Evolutionary conservation across 179 eudicot species (phyloP), one percentile per base, ranked within the genome.

Genomic region (Drosera spatulata): DNA sequence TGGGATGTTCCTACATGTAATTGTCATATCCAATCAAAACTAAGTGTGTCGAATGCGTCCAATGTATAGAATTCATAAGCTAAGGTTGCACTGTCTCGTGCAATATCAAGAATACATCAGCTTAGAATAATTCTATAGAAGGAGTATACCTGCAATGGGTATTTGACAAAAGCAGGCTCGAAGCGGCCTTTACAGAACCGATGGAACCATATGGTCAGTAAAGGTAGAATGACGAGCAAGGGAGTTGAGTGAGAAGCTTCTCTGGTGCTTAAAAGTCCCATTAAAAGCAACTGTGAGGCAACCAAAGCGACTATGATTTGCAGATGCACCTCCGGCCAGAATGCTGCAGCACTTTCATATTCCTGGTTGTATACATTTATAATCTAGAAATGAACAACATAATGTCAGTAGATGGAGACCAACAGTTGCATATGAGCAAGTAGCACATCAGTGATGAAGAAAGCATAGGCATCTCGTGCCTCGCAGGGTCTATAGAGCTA

Each of bases 281-380:
- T 64, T 49, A 76, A 60, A 64, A 76, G 67, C 57, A 76, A 51
- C 56, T 76, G 77, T 3, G 80, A 76, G 2, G 61, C 61, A 5
- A 76, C 46, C 59, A 76, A 60, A 37, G 73, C 74, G 6, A 46
- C 66, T 43, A 72, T 59, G 8, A 76, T 62, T 9, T 77, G 73
- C 50, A 64, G 43, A 42, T 76, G 80, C 3, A 76, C 77, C 15
- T 76, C 73, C 0, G 80, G 80, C 80, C 80, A 76, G 65, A 71
- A 76, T 47, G 80, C 69, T 53, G 72, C 76, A 33, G 65, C 69
- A 63, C 76, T 72, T 64, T 72, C 76, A 56, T 67, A 72, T 53
- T 72, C 72, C 63, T 72, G 76, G 62, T 72, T 72, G 72, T 72
- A 72, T 37, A 68, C 76, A 68, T 72, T 72, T 53, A 72, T 72